A percentile compares a stretch with the other conserved stretches of the same genome.
Conservation (phyloP, 495 filamentous ascomycete genomes). For the Chaetomidium leptoderma region DNA sequence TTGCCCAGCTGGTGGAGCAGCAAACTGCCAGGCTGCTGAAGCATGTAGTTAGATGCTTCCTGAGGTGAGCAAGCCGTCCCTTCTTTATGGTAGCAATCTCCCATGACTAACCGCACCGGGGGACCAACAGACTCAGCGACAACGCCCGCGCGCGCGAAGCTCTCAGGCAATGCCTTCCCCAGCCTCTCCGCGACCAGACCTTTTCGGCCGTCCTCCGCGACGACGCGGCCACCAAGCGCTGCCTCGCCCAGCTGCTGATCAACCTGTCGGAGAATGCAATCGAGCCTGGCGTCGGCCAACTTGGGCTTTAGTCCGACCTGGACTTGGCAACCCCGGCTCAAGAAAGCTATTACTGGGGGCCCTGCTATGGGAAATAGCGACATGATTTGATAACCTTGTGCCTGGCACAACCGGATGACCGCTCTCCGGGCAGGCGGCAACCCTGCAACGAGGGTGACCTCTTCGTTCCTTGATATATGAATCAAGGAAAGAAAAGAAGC, state of each 20-base stretch:
- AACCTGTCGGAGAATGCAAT: slow-evolving; percentile 92
- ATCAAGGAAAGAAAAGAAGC: neutral
- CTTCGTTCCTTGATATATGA: neutral
- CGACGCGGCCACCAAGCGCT: slow-evolving; percentile 96
- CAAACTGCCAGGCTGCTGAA: slow-evolving; percentile 95
- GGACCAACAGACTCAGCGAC: slow-evolving; percentile 83
- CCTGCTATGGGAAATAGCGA: neutral
- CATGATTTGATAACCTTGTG: too few relatives aligned
- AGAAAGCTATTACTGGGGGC: neutral
- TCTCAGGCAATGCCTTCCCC: slow-evolving; percentile 91
- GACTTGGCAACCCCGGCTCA: slow-evolving; percentile 18
- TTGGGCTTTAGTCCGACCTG: slow-evolving; percentile 34
- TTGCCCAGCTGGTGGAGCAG: slow-evolving; percentile 92
- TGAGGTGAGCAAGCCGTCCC: slow-evolving; percentile 62
- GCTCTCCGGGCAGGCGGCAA: neutral
- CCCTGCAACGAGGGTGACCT: neutral
- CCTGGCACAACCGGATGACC: too few relatives aligned
- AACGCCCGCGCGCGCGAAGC: slow-evolving; percentile 95
- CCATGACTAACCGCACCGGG: neutral
- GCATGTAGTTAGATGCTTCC: slow-evolving; percentile 96
- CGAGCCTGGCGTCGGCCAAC: slow-evolving; percentile 46
- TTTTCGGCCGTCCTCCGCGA: slow-evolving; percentile 95
- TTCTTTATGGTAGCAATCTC: neutral
- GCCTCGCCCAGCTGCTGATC: slow-evolving; percentile 91
- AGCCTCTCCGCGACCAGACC: slow-evolving; percentile 92